A percentile compares a stretch with the other conserved stretches of the same genome.
phyloP scores from a whole-genome alignment of 2,329 filamentous ascomycete species.

The Madurella fahalii region DNA sequence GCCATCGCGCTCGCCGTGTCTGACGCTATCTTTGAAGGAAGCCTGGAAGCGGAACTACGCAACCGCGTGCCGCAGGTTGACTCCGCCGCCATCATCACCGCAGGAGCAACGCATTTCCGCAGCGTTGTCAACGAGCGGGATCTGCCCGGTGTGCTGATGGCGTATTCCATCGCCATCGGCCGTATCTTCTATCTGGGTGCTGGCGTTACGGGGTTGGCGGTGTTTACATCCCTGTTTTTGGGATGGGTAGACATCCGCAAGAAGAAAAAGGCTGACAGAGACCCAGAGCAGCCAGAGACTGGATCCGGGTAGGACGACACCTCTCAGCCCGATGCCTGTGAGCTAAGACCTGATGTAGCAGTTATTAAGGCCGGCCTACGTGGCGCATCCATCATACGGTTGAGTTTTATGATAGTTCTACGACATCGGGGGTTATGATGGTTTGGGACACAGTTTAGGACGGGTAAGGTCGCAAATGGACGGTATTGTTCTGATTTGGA shows the following conservation, averaged over 20 bases:
- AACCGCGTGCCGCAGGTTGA: constrained; percentile 28
- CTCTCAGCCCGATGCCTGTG: no score
- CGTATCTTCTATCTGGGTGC: constrained; percentile 39
- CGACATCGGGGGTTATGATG: no score
- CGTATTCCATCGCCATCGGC: constrained; percentile 37
- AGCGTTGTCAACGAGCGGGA: constrained; percentile 28
- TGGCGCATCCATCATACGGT: no score
- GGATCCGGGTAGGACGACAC: no score
- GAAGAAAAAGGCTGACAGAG: constrained; percentile 11
- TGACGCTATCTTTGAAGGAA: constrained; percentile 28
- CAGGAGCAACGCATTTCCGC: constrained; percentile 38
- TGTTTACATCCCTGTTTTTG: constrained; percentile 40
- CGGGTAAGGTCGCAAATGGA: no score
- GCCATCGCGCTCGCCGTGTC: constrained; percentile 26
- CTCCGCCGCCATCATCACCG: constrained; percentile 29
- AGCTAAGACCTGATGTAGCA: no score
- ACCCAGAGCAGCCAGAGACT: background rate
- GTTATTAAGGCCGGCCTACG: no score
- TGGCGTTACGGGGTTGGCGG: constrained; percentile 33
- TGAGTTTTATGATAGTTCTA: no score
- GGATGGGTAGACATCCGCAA: constrained; percentile 45
- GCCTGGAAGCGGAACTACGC: constrained; percentile 26
- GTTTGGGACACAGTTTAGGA: no score
- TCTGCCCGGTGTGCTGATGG: constrained; percentile 33
- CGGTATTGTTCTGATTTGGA: no score